Evolutionary conservation across 2,329 filamentous ascomycete genomes (phyloP).

Genomic region (Paramyrothecium sp.): DNA sequence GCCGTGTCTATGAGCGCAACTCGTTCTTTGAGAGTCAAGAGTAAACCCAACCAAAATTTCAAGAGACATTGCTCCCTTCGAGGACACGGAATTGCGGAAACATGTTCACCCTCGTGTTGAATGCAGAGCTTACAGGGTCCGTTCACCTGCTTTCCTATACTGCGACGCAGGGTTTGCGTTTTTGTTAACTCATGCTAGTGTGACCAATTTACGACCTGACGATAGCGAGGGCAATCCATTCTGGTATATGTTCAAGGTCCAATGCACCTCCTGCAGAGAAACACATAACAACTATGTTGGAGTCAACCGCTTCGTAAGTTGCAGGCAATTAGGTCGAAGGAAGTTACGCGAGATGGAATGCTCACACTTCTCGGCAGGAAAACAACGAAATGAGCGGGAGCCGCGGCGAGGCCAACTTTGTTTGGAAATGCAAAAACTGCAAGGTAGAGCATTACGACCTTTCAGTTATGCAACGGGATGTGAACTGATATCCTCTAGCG

Average conservation of each 20-base stretch:
- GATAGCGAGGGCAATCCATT: conserved; percentile 83
- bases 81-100: conserved; percentile 10
- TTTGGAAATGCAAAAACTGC: conserved; percentile 99
- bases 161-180: background rate
- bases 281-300: conserved; percentile 82
- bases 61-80: background rate
- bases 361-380: conserved; percentile 56
- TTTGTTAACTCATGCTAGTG: conserved; percentile 49
- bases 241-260: conserved; percentile 96
- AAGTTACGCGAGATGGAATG: background rate
- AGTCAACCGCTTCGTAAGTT: conserved; percentile 80
- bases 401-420: conserved; percentile 95
- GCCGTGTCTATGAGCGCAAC: no score
- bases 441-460: conserved; percentile 56
- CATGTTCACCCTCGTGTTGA: conserved; percentile 67
- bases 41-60: background rate
- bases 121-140: conserved; percentile 69
- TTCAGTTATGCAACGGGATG: background rate
- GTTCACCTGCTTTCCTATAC: conserved; percentile 13
- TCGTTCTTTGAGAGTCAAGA: no score
- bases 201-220: conserved; percentile 82
- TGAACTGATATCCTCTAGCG: conserved; percentile 47
- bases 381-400: conserved; percentile 88
- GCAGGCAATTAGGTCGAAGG: background rate
- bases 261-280: conserved; percentile 97